Evolutionary conservation across 2,329 filamentous ascomycete genomes (phyloP), one percentile per base, ranked within the genome.

Genomic region (Colletotrichum echinochloae): DNA sequence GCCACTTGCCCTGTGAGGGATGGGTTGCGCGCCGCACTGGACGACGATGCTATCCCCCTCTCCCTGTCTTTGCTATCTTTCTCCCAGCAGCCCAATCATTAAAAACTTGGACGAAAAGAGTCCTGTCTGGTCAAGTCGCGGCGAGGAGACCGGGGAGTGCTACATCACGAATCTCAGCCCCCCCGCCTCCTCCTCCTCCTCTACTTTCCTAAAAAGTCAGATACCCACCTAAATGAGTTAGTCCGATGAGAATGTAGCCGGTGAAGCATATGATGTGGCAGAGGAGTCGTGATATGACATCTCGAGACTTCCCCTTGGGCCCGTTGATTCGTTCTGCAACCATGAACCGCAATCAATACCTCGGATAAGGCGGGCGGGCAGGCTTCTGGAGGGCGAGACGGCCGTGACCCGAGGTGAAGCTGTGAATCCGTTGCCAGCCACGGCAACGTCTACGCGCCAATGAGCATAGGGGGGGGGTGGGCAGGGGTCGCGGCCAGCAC

Each of bases 401-500:
- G 33, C 11, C 57, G 4, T 37, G 18, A 20, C 12, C n/a, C 14
- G 62, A 23, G 54, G 16, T 18, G 66, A 51, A 30, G 39, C 66
- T 39, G 49, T 44, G 26, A 30, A 26, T 7, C n/a, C 41, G 20
- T 55, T 2, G 18, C n/a, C 14, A 44, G 30, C 57, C 30, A 35
- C n/a, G 37, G n/a, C 20, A 49, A 28, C n/a, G 30, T 49, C 57
- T 41, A 3, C 41, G 41, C 20, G 41, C 41, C 41, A 44, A 44
- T 44, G 41, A 8, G 18, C 8, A 20, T 20, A 18, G 18, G 18
- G 23, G 14, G n/a, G 12, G 56, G 56, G 56, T 16, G 16, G 26
- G 18, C 56, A 44, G 56, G 37, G 56, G 18, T 41, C 56, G 57
- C 57, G 23, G 67, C 59, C 57, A 70, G 63, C 67, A 70, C 67